Base-by-base conservation (phyloP, 2,329 filamentous ascomycete species). In the Simplicillium aogashimaense region DNA sequence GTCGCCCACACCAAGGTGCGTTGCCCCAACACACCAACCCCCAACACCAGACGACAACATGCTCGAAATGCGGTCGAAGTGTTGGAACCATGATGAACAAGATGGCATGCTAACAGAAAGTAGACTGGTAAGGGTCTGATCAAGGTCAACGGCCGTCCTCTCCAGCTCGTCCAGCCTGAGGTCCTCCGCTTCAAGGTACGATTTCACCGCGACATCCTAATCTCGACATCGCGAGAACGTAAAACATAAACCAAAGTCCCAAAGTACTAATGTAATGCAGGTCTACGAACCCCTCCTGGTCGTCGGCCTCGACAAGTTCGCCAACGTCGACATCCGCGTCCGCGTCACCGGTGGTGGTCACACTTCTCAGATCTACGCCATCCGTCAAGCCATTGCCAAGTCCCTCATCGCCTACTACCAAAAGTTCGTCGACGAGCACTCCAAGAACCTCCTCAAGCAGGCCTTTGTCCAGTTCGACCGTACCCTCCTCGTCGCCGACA, bases 361-460 rank as follows among this genome's bases (percentile, higher is more conserved):
- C 79, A 89, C 85, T 53, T 94, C 86, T 47, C 89, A 95, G 72
- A 79, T 95, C 72, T 95, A 97, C 74, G 92, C 92, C 67, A 87
- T 97, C 78, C 88, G 92, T 60, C 92, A 98, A 77, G 90, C 92
- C 61, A 97, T 98, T 65, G 82, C 89, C 76, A 98, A 97, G 82
- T 58, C 61, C 46, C 54, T 66, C 44, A 61, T 66, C 55, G 62
- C 88, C 70, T 95, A 95, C 84, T 97, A 95, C 85, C 90, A 95
- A 77, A 95, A 98, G 81, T 98, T 83, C 76, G 87, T 97, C 72
- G 92, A 98, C 66, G 92, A 98, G 85, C 89, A 97, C 85, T 87
- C 85, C 76, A 98, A 98, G 86, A 95, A 97, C 82, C 78, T 88
- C 73, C 81, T 98, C 64, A 98, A 97, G 87, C 84, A 90, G 74